A percentile compares a stretch with the other conserved stretches of the same genome.
phyloP scores from a whole-genome alignment of 768 basidiomycete species.

The Postia placenta region DNA sequence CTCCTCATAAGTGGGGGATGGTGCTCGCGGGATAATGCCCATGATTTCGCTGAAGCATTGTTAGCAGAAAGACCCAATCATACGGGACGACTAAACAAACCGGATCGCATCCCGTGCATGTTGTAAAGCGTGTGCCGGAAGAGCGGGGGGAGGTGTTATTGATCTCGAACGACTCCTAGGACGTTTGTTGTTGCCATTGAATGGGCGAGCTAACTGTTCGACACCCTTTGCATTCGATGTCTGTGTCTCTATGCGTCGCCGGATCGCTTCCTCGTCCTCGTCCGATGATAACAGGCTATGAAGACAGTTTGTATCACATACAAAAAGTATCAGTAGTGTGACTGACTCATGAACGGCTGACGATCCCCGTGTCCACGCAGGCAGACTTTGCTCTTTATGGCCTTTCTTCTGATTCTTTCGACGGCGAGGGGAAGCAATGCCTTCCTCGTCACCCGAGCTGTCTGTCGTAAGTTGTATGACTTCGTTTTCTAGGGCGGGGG shows the following conservation, averaged over 20 bases:
- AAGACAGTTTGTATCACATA: no score
- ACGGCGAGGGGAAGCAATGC: slow-evolving; percentile 5
- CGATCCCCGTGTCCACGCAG: slow-evolving; percentile 15
- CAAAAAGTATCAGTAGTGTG: no score
- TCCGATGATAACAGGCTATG: slow-evolving; percentile 33
- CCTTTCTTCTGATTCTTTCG: slow-evolving; percentile 6
- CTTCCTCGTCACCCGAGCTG: slow-evolving; percentile 9
- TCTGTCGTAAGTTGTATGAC: background rate
- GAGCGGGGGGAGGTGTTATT: slow-evolving; percentile 68
- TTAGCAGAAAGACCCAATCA: no score
- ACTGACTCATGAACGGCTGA: no score
- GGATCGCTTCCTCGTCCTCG: slow-evolving; percentile 38
- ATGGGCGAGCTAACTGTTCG: background rate
- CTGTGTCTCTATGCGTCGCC: slow-evolving; percentile 26
- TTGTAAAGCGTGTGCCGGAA: slow-evolving; percentile 48
- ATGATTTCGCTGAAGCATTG: slow-evolving; percentile 40
- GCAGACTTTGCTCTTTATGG: slow-evolving; percentile 5
- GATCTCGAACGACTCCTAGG: slow-evolving; percentile 61
- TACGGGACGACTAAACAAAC: slow-evolving; percentile 32
- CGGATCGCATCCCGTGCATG: slow-evolving; percentile 55
- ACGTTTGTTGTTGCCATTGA: slow-evolving; percentile 22
- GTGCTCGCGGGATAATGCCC: slow-evolving; percentile 31
- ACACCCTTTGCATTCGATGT: slow-evolving; percentile 10
- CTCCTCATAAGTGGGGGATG: slow-evolving; percentile 40
- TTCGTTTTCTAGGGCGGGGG: no score